Evolutionary conservation across 768 basidiomycete genomes (phyloP), one percentile per base, ranked within the genome.

Genomic region (Hericium coralloides): DNA sequence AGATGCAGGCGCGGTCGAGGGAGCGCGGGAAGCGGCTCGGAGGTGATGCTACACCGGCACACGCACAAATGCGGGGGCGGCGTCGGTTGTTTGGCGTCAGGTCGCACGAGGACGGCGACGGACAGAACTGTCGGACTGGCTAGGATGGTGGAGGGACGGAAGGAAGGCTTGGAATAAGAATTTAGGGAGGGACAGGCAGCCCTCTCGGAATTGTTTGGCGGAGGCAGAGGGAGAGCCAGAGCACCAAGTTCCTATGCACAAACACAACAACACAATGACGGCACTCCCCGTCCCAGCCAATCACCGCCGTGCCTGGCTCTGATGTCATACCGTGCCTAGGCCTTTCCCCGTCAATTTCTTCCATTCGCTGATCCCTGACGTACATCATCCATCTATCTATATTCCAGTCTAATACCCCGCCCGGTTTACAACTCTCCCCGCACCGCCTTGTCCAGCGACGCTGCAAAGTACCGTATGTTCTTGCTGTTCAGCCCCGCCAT

Each of bases 401-500:
- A 9, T 22, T 50, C 58, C 14, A 31, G 31, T 9, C 25, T 26
- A 26, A 26, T 9, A 31, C 31, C 52, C 12, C 49, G 26, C 26
- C 39, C 38, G 15, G 37, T 37, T 58, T 67, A 77, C 57, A 78
- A 61, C 55, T 69, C 63, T 5, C 76, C 76, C 39, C 83, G 78
- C 51, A 90, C 82, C 12, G 78, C 87, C 66, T 72, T 77, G 72
- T 92, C 88, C 60, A 93, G 68, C 62, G 74, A 74, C 67, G 76
- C 75, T 20, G 86, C 90, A 77, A 92, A 83, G 69, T 89, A 88
- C 38, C 70, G 57, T n/a, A 95, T 70, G 72, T 95, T 97, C 58
- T 76, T 66, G 49, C 74, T 80, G 77, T 93, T 95, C 74, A 95
- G 70, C 15, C 90, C 94, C 4, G 93, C 91, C 93, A 98, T 95